phyloP scores from a whole-genome alignment of 495 filamentous ascomycete species.

The Cercophora newfieldiana region DNA sequence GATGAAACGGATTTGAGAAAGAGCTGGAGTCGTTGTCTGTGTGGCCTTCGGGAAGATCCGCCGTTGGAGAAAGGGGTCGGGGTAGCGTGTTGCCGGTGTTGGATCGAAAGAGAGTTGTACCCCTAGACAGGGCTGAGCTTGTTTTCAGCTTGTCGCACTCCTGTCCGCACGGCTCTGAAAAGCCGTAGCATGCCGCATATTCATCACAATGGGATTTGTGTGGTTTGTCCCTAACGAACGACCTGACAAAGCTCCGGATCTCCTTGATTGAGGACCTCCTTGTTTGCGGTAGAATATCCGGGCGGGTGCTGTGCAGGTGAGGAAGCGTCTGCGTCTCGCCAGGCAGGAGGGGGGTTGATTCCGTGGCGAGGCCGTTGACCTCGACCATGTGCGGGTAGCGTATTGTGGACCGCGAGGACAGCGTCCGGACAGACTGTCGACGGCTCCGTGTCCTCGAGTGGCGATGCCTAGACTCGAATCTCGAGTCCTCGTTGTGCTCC shows the following conservation, averaged over 20 bases:
- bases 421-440: conserved; percentile 27
- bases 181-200: conserved; percentile 77
- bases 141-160: conserved; percentile 67
- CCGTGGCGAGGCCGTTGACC: conserved; percentile 23
- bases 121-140: conserved; percentile 27
- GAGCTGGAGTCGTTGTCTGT: conserved; percentile 17
- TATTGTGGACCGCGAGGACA: conserved; percentile 28
- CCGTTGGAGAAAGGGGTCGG: conserved; percentile 11
- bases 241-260: conserved; percentile 23
- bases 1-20: conserved; percentile 26
- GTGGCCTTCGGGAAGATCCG: conserved; percentile 23
- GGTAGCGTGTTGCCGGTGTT: conserved; percentile 5
- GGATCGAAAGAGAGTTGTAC: conserved; percentile 25
- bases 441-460: conserved; percentile 20
- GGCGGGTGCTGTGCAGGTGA: conserved; percentile 15
- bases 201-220: conserved; percentile 67
- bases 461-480: conserved; percentile 30
- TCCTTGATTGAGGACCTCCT: conserved; percentile 28
- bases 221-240: conserved; percentile 62
- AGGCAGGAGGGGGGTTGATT: conserved; percentile 35
- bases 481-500: conserved; percentile 43
- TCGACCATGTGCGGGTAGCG: conserved; percentile 26
- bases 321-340: conserved; percentile 9
- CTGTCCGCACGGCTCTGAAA: conserved; percentile 79
- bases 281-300: conserved; percentile 1